Evolutionary conservation across 2,329 filamentous ascomycete genomes (phyloP), one percentile per base, ranked within the genome.

Genomic region (Trichoderma koningii): DNA sequence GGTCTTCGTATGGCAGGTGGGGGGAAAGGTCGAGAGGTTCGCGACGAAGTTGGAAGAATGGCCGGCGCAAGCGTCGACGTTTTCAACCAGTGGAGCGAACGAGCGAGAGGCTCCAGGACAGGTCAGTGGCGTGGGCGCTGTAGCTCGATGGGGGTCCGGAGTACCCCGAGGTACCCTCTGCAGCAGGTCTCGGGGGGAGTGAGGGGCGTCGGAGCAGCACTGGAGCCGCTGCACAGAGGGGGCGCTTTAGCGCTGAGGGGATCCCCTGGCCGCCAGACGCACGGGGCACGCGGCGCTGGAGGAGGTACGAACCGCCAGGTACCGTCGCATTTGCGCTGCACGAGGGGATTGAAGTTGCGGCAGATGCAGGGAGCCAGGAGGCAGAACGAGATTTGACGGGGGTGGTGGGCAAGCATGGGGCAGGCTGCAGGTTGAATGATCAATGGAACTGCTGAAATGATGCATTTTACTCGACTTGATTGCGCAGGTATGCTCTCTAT

Each of bases 311-410:
- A 55, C 60, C 53, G 60, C 50, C 60, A 63, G 60, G 60, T 63
- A 63, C 60, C 60, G 60, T 55, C 17, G 60, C 48, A 63, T 55
- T 50, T 53, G 47, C 34, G 34, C 60, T 63, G 60, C 60, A 63
- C 48, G 28, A 23, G 41, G 50, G 50, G 47, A 23, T 23, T 23
- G 21, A 23, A 23, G 26, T 55, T 55, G 60, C 50, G 62, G 65
- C 65, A 66, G 62, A 65, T 64, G 65, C 65, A 66, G 41, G 65
- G 61, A 59, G 65, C 56, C 53, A 30, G 50, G 64, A 52, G 44
- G 28, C 23, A 47, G 60, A 63, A 17, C 17, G 50, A 52, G 50
- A 52, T 52, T 52, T 52, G 50, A 52, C n/a, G 64, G 34, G 34
- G 64, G 64, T n/a, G 64, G 64, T 55, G 50, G 41, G 50, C 30